Evolutionary conservation across 805 yeast genomes (phyloP).

Genomic region (Ogataea pilisensis): DNA sequence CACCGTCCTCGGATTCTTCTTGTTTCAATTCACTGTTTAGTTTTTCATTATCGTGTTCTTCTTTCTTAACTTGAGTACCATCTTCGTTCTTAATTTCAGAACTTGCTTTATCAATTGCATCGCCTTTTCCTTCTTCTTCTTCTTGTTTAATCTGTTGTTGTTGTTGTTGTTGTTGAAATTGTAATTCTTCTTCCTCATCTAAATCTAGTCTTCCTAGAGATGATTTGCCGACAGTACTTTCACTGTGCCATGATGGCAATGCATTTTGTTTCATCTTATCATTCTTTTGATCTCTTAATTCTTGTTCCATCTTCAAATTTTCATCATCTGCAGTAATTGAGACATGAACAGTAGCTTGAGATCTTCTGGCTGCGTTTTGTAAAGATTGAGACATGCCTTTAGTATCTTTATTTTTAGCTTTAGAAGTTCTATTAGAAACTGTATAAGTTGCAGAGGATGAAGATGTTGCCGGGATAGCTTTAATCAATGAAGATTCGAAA

Average conservation of each 20-base stretch:
- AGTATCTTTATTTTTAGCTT: slow-evolving; percentile 16
- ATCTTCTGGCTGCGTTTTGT: slow-evolving; percentile 36
- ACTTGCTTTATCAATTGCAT: too few species aligned
- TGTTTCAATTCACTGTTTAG: not conserved
- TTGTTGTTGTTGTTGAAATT: not conserved
- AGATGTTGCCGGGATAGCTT: slow-evolving; percentile 81
- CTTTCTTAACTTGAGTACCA: slow-evolving; percentile 5
- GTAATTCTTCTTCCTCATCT: slow-evolving; percentile 34
- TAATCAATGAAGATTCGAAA: slow-evolving; percentile 78
- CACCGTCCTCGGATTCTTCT: slow-evolving; percentile 1
- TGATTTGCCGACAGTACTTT: slow-evolving; percentile 78
- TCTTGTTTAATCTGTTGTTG: slow-evolving; percentile 13
- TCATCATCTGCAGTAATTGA: slow-evolving; percentile 87
- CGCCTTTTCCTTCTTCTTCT: slow-evolving; percentile 19
- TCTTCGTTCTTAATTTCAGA: slow-evolving; percentile 18
- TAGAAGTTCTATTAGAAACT: slow-evolving; percentile 41
- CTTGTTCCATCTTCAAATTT: slow-evolving; percentile 55
- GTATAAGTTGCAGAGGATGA: slow-evolving; percentile 66
- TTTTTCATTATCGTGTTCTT: slow-evolving; percentile 1
- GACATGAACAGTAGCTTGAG: slow-evolving; percentile 86
- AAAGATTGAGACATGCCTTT: slow-evolving; percentile 26
- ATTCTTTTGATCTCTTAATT: slow-evolving; percentile 62
- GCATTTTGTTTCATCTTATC: slow-evolving; percentile 85
- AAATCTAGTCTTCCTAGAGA: slow-evolving; percentile 53
- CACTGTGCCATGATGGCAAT: slow-evolving; percentile 93